Evolutionary conservation across 352 stramenopile genomes (phyloP).

Genomic region (Phytopythium kandeliae): DNA sequence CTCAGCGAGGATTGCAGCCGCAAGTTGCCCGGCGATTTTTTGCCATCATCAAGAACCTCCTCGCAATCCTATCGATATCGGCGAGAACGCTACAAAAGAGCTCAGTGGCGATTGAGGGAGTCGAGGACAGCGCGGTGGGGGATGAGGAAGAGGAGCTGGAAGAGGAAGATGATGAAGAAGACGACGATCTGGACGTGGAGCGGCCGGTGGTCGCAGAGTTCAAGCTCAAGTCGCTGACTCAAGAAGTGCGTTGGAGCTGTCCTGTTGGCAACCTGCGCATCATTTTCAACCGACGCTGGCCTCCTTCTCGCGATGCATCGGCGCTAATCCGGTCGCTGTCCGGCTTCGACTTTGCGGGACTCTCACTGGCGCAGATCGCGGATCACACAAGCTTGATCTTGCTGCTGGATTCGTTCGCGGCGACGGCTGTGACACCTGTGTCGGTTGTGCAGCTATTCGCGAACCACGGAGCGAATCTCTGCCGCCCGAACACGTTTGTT

Average conservation of each 20-base stretch:
- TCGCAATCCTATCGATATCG: slow-evolving; percentile 33
- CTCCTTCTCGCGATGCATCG: slow-evolving; percentile 41
- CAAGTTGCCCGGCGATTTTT: slow-evolving; percentile 77
- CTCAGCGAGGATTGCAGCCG: slow-evolving; percentile 65
- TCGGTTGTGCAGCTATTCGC: slow-evolving; percentile 64
- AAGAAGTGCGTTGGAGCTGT: slow-evolving; percentile 36
- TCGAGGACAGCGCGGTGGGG: background rate
- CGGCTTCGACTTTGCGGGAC: slow-evolving; percentile 28
- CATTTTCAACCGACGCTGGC: slow-evolving; percentile 48
- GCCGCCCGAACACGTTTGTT: slow-evolving; percentile 53
- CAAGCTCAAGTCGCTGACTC: slow-evolving; percentile 42
- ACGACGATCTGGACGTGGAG: slow-evolving; percentile 23
- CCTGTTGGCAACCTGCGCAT: slow-evolving; percentile 40
- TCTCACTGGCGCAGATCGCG: slow-evolving; percentile 33
- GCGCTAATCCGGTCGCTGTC: slow-evolving; percentile 40
- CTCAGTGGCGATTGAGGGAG: background rate
- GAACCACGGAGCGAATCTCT: slow-evolving; percentile 42
- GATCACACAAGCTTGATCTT: slow-evolving; percentile 74
- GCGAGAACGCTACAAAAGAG: slow-evolving; percentile 19
- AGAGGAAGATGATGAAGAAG: slow-evolving; percentile 18
- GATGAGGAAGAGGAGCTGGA: slow-evolving; percentile 7
- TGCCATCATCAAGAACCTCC: slow-evolving; percentile 57
- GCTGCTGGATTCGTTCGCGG: slow-evolving; percentile 76
- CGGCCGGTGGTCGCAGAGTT: slow-evolving; percentile 12
- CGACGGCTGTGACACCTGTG: slow-evolving; percentile 58